Conservation (phyloP, 306 rosid genomes). For the Coriaria nepalensis region DNA sequence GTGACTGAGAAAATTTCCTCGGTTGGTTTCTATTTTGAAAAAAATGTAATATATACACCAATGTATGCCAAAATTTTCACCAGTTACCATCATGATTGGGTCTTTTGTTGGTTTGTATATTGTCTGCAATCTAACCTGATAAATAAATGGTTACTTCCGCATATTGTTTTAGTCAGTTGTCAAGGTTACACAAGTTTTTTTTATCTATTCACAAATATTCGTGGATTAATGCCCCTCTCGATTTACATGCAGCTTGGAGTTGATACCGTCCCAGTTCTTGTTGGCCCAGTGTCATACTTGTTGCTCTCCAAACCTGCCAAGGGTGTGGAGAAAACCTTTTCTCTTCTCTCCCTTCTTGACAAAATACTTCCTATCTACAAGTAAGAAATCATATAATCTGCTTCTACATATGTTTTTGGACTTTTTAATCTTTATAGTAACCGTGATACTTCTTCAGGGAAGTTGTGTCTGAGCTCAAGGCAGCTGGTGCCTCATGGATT, state of each 20-base stretch:
- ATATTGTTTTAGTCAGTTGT: neutral
- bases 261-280: slow-evolving; percentile 62
- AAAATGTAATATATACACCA: no score
- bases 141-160: no score
- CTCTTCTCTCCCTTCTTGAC: slow-evolving; percentile 67
- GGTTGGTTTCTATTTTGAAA: no score
- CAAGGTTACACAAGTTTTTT: neutral
- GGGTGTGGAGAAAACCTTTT: slow-evolving; percentile 67
- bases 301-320: slow-evolving; percentile 84
- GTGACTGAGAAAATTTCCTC: no score
- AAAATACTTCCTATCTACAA: slow-evolving; percentile 70
- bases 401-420: neutral
- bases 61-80: no score
- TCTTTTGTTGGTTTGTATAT: no score
- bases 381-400: slow-evolving; percentile 26
- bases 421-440: slow-evolving; percentile 12
- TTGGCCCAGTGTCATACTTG: slow-evolving; percentile 88
- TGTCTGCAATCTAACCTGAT: no score
- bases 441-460: slow-evolving; percentile 33
- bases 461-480: slow-evolving; percentile 76
- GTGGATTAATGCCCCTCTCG: no score
- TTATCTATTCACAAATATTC: no score
- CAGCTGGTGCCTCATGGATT: slow-evolving; percentile 82
- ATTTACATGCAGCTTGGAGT: slow-evolving; percentile 55
- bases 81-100: no score